These are phyloP conservation scores for Verbena officinalis DNA, from an alignment of 257 asterid species.

Conservation along the genomic window DNA sequence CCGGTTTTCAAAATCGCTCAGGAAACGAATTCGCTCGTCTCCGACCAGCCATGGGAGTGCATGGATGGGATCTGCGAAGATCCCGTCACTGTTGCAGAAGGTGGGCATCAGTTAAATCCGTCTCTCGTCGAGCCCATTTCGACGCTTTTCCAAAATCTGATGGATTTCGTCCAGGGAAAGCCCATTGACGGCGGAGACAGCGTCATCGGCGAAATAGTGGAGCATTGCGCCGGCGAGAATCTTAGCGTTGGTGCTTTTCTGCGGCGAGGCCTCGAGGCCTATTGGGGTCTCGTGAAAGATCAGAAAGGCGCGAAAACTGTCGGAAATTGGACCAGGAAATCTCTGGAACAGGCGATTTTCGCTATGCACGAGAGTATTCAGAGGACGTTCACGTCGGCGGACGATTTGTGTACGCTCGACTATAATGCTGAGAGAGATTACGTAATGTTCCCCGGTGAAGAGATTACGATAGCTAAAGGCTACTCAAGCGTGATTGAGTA, in stretches of 20 bases:
- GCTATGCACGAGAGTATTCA: conserved; percentile 73
- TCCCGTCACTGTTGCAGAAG: conserved; percentile 69
- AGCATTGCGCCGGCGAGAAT: conserved; percentile 10
- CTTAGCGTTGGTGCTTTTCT: conserved; percentile 62
- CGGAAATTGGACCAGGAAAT: conserved; percentile 54
- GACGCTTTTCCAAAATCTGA: conserved; percentile 51
- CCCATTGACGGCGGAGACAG: conserved; percentile 27
- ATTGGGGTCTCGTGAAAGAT: conserved; percentile 37
- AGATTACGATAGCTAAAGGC: conserved; percentile 72
- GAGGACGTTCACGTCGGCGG: conserved; percentile 77
- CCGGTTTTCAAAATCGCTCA: conserved; percentile 72
- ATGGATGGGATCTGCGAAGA: conserved; percentile 58
- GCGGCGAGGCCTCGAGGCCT: conserved; percentile 61
- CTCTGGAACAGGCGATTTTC: conserved; percentile 55
- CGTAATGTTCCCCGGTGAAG: conserved; percentile 76
- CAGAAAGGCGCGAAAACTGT: conserved; percentile 17
- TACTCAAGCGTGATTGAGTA: conserved; percentile 58
- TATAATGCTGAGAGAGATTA: conserved; percentile 76
- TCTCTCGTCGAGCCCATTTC: conserved; percentile 63
- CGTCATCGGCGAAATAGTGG: conserved; percentile 1
- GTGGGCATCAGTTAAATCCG: conserved; percentile 51
- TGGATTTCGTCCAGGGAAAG: conserved; percentile 70
- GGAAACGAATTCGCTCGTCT: conserved; percentile 40
- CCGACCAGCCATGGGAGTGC: conserved; percentile 84
- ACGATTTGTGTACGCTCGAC: conserved; percentile 57